A percentile compares a stretch with the other conserved stretches of the same genome.
phyloP scores from a whole-genome alignment of 768 basidiomycete genomes.

The Russula emetica region DNA sequence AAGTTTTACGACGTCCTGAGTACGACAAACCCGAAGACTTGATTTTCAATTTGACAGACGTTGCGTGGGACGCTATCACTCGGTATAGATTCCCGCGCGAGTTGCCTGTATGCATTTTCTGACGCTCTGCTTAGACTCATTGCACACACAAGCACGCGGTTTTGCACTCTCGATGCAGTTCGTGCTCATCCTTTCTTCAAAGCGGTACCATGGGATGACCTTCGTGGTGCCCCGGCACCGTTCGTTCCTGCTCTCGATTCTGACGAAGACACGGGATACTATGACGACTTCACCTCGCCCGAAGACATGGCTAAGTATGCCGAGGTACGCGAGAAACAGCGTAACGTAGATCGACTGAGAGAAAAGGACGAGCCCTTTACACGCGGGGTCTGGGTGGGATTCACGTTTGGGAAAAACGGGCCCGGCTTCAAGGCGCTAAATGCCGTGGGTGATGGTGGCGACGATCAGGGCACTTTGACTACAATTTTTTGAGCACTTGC shows the following conservation, averaged over 20 bases:
- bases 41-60: constrained; percentile 91
- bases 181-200: constrained; percentile 80
- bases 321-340: constrained; percentile 96
- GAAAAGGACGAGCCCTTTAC: constrained; percentile 76
- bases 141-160: constrained; percentile 77
- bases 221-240: constrained; percentile 74
- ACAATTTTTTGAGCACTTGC: constrained; percentile 35
- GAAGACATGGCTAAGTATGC: constrained; percentile 99
- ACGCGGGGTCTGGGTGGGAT: constrained; percentile 86
- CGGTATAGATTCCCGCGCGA: constrained; percentile 44
- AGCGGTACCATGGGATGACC: constrained; percentile 67
- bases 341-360: constrained; percentile 84
- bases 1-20: constrained; percentile 85
- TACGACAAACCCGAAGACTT: constrained; percentile 95
- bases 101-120: background rate
- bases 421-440: constrained; percentile 48
- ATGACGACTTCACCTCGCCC: constrained; percentile 80
- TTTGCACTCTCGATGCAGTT: constrained; percentile 68
- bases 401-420: constrained; percentile 87
- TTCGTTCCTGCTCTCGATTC: constrained; percentile 94
- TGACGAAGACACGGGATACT: constrained; percentile 93
- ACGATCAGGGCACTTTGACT: constrained; percentile 34
- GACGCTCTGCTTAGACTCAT: constrained; percentile 56
- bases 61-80: constrained; percentile 92
- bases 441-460: constrained; percentile 28